Base-by-base conservation (phyloP, 768 basidiomycete species). In the Nidularia pulvinata region DNA sequence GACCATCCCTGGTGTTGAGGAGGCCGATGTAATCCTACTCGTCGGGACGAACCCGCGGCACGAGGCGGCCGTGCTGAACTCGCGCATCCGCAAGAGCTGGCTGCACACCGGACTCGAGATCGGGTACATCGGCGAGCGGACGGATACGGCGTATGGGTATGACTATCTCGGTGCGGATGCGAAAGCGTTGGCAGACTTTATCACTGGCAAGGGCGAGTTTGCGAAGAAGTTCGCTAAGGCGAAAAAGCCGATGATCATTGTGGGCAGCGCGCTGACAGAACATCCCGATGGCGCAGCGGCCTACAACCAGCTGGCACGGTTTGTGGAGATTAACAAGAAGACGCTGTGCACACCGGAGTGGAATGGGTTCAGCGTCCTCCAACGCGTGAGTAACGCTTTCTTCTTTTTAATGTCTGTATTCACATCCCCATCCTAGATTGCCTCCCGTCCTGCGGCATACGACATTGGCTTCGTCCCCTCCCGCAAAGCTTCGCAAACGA, bases 21-120 rank as follows among this genome's bases (percentile, higher is more conserved):
- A 86, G 46, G 95, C 97, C 22, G 97, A 99, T 61, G 92, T 75
- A 16, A 92, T 99, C 59, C 84, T 98, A 6, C 83, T 99, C 32
- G 85, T 98, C 60, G 97, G 96, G 53, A 97, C 95, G 43, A 97
- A 98, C 73, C 96, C 96, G 7, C 81, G 97, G 16, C 95, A 98
- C 66, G 97, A 99, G 70, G 97, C 95, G 4, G 90, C 97, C 19
- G 95, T 98, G 52, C 79, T 98, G 59, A 99, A 98, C 79, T 94
- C 95, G 25, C 92, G 97, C 57, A 93, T 99, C 62, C 84, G 97
- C 61, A 95, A 94, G 79, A 89, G 85, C 61, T 99, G 93, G 91
- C 67, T 99, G 59, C 89, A 95, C 65, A 86, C 86, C 5, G 82
- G 85, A 46, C 79, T 95, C 33, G 92, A 98, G 62, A 81, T 97